Base-by-base conservation (phyloP, 176 grass and related monocot species). In the Tillandsia fasciculata region DNA sequence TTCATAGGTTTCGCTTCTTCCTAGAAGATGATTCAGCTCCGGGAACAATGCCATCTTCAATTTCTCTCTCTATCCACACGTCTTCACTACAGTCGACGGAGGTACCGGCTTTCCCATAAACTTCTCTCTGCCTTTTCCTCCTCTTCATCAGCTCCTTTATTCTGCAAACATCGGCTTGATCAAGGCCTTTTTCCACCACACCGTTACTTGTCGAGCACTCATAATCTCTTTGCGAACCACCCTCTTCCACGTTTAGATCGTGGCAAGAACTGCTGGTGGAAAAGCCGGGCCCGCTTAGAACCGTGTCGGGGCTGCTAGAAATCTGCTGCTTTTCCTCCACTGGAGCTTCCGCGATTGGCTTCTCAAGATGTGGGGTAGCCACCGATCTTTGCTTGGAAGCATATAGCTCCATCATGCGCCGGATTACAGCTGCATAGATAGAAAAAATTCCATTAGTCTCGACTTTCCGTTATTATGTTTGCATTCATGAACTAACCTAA, bases 51-150 rank as follows among this genome's bases (percentile, higher is more conserved):
- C 81, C 53, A 50, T 49, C 70, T 76, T 63, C 71, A 59, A 50
- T 22, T 64, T 76, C 75, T 23, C 42, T 83, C 77, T 68, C 47
- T 14, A 72, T 83, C 80, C 77, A 84, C 52, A 33, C 26, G 66
- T 68, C 48, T 73, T 51, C 26, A 20, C 63, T 78, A 67, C 54
- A 75, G 15, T 52, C 57, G 66, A 23, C 20, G 66, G 53, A 66
- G 63, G 26, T 50, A 50, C 59, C 51, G 54, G 48, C n/a, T 74
- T 59, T 48, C 9, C 67, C 29, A 33, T 33, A 6, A 78, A 47
- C 26, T 28, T 87, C 81, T 81, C 50, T 76, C n/a, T 82, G 74
- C 12, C 64, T 76, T 69, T 80, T 87, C 79, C 83, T 91, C 65
- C 79, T 64, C 50, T 68, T 72, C 9, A 78, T 57, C 33, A 83